phyloP scores from a whole-genome alignment of 179 eudicot species.

The Nepenthes alata region DNA sequence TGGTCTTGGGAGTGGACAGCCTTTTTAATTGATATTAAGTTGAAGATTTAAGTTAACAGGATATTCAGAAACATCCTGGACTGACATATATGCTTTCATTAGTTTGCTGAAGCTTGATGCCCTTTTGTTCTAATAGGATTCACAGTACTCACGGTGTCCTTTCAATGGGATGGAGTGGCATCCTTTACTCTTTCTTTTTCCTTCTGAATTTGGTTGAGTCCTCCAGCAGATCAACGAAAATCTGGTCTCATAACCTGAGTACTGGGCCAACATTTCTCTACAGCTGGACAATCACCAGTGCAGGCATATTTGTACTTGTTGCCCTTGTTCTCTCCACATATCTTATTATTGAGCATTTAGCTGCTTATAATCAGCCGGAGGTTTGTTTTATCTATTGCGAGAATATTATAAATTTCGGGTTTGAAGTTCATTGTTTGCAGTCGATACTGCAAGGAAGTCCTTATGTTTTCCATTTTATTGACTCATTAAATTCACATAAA shows the following conservation, averaged over 20 bases:
- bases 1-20: too few relatives aligned
- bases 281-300: conserved; percentile 62
- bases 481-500: too few relatives aligned
- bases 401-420: neutral
- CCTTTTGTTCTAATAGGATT: too few relatives aligned
- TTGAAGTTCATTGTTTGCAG: neutral
- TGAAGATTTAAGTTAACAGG: too few relatives aligned
- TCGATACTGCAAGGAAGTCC: neutral
- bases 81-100: too few relatives aligned
- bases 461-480: conserved; percentile 1
- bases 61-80: too few relatives aligned
- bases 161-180: conserved; percentile 49
- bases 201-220: conserved; percentile 40
- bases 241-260: conserved; percentile 32
- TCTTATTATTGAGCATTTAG: conserved; percentile 78
- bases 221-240: conserved; percentile 27
- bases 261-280: conserved; percentile 38
- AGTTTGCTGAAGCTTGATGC: too few relatives aligned
- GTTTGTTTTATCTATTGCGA: conserved; percentile 18
- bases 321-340: conserved; percentile 73
- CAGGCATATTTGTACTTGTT: conserved; percentile 59
- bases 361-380: conserved; percentile 91
- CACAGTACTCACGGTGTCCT: neutral
- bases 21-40: too few relatives aligned
- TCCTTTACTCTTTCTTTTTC: conserved; percentile 27